phyloP scores from a whole-genome alignment of 257 asterid genomes.

The Jacaranda mimosifolia region DNA sequence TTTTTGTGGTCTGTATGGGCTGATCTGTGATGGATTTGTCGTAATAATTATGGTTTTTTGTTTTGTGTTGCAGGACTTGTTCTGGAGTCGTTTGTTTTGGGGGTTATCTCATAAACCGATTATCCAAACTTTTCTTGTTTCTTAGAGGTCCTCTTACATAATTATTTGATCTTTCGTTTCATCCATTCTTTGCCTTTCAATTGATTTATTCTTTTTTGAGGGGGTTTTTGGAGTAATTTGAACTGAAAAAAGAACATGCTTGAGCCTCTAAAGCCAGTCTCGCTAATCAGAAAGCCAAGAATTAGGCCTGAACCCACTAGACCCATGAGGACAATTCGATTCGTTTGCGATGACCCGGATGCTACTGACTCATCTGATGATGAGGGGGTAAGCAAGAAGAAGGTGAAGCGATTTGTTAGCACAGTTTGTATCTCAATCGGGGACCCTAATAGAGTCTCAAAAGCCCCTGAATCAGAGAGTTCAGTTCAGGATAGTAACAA shows the following conservation, averaged over 20 bases:
- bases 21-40: constrained; percentile 48
- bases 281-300: constrained; percentile 32
- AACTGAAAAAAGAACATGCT: constrained; percentile 34
- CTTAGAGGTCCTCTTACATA: constrained; percentile 58
- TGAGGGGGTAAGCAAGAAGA: constrained; percentile 48
- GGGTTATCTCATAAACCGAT: constrained; percentile 84
- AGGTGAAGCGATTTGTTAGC: constrained; percentile 55
- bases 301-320: constrained; percentile 31
- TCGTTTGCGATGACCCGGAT: constrained; percentile 74
- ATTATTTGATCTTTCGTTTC: neutral
- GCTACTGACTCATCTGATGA: constrained; percentile 94
- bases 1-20: constrained; percentile 24
- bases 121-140: constrained; percentile 58
- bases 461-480: constrained; percentile 43
- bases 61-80: constrained; percentile 80
- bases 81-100: constrained; percentile 91
- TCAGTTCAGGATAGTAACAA: constrained; percentile 66
- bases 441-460: neutral
- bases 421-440: constrained; percentile 52
- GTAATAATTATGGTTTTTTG: neutral
- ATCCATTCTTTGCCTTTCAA: neutral
- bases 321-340: constrained; percentile 56
- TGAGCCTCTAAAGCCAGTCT: constrained; percentile 47
- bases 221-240: constrained; percentile 21
- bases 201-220: constrained; percentile 39